phyloP scores from a whole-genome alignment of 2,329 filamentous ascomycete genomes.

The Apiospora saccharicola region DNA sequence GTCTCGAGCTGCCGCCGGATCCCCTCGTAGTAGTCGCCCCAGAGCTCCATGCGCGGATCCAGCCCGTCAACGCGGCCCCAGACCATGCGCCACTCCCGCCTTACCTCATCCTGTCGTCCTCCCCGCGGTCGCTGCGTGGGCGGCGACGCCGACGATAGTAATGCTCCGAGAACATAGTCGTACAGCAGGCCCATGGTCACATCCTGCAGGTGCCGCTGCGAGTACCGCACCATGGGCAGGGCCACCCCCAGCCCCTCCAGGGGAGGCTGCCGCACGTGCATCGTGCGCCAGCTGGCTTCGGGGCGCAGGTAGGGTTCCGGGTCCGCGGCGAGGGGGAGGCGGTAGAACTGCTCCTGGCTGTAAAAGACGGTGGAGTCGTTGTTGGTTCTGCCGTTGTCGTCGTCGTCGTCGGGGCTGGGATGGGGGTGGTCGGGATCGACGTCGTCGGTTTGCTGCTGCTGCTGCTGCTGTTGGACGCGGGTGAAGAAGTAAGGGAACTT shows the following conservation, averaged over 20 bases:
- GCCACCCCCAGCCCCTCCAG: constrained; percentile 23
- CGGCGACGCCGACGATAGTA: not conserved
- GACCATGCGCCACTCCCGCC: constrained; percentile 19
- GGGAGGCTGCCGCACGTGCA: constrained; percentile 27
- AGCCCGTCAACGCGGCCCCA: constrained; percentile 18
- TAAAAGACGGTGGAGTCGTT: not conserved
- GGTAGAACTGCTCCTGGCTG: constrained; percentile 21
- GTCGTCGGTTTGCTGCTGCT: not conserved
- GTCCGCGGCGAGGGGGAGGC: constrained; percentile 20
- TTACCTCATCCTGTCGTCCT: not conserved
- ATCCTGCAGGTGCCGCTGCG: constrained; percentile 12
- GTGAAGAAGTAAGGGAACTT: constrained; percentile 24
- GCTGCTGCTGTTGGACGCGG: not conserved
- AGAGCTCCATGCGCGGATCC: not conserved
- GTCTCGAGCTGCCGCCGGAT: constrained; percentile 14
- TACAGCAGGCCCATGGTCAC: constrained; percentile 26
- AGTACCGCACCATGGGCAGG: constrained; percentile 11
- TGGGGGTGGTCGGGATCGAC: not conserved
- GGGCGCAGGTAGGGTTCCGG: constrained; percentile 18
- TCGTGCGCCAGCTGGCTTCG: constrained; percentile 26
- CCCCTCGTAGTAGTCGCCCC: constrained; percentile 10
- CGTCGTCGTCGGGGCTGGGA: not conserved
- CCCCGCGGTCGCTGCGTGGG: no score
- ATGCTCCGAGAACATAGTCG: constrained; percentile 22
- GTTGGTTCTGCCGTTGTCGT: not conserved